Conservation (phyloP, 2,329 filamentous ascomycete species). For the Fusarium denticulatum region DNA sequence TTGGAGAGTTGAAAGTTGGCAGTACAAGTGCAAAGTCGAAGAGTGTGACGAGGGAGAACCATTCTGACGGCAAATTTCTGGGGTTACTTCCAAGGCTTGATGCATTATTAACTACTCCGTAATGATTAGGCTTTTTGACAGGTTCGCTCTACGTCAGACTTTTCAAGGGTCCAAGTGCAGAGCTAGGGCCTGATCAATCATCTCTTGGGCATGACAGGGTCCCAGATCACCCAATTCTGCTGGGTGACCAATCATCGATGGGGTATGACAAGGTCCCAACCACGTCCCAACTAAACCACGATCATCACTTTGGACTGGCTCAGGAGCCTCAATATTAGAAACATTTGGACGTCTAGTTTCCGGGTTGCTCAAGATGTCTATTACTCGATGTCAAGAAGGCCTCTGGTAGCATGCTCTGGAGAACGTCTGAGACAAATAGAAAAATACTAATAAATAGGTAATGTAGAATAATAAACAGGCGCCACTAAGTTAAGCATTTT, state of each 20-base stretch:
- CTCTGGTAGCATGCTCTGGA: too few relatives aligned
- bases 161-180: background rate
- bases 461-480: accelerated
- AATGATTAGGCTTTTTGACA: background rate
- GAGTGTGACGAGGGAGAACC: background rate
- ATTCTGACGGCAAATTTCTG: background rate
- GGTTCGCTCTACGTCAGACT: background rate
- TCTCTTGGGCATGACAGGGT: background rate
- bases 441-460: too few relatives aligned
- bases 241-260: background rate
- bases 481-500: background rate
- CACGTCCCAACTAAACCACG: too few relatives aligned
- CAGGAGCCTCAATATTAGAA: accelerated
- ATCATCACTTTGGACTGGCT: accelerated
- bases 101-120: background rate
- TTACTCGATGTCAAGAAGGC: background rate
- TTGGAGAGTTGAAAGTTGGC: background rate
- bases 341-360: accelerated
- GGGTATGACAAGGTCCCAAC: background rate
- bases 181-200: background rate
- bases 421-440: background rate
- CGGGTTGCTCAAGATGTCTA: background rate
- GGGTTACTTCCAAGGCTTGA: accelerated
- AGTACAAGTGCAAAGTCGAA: background rate
- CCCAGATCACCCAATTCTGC: background rate